A percentile compares a stretch with the other conserved stretches of the same genome.
These are phyloP conservation scores for Fragilaria crotonensis DNA, from an alignment of 108 stramenopile species.

Conservation along the genomic window DNA sequence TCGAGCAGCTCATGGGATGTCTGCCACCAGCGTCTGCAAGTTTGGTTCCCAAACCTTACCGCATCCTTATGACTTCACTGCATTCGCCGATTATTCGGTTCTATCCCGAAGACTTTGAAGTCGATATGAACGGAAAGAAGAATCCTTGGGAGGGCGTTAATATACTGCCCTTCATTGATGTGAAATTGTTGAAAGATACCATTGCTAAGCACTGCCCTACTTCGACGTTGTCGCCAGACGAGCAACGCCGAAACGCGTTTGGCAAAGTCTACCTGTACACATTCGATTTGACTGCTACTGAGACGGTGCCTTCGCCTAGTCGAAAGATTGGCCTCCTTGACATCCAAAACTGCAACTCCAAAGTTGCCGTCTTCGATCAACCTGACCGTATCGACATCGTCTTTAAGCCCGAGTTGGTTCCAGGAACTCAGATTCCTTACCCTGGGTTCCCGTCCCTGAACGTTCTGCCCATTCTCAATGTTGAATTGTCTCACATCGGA, in stretches of 20 bases:
- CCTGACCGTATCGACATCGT: conserved; percentile 40
- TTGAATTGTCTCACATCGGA: conserved; percentile 54
- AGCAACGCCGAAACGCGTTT: conserved; percentile 68
- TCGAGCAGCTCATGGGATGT: conserved; percentile 96
- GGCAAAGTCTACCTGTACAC: conserved; percentile 74
- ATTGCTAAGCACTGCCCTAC: conserved; percentile 78
- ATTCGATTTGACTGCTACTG: conserved; percentile 64
- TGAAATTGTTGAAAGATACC: conserved; percentile 63
- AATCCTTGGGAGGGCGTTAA: conserved; percentile 99
- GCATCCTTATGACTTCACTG: conserved; percentile 73
- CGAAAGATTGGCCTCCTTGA: conserved; percentile 78
- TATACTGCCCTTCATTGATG: conserved; percentile 96
- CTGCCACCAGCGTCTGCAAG: conserved; percentile 84
- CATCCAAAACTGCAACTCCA: conserved; percentile 71
- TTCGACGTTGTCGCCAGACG: conserved; percentile 58
- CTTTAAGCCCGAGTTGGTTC: conserved; percentile 77
- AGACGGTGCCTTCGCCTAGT: conserved; percentile 72
- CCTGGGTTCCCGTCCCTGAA: conserved; percentile 91
- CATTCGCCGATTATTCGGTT: conserved; percentile 90
- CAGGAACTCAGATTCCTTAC: conserved; percentile 80
- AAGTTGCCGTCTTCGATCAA: conserved; percentile 56
- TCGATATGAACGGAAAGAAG: conserved; percentile 97
- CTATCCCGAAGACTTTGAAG: conserved; percentile 88
- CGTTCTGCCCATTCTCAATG: conserved; percentile 70
- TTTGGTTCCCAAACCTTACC: conserved; percentile 86